Conservation (phyloP, 2,329 filamentous ascomycete genomes). For the Colletotrichum graminicola region DNA sequence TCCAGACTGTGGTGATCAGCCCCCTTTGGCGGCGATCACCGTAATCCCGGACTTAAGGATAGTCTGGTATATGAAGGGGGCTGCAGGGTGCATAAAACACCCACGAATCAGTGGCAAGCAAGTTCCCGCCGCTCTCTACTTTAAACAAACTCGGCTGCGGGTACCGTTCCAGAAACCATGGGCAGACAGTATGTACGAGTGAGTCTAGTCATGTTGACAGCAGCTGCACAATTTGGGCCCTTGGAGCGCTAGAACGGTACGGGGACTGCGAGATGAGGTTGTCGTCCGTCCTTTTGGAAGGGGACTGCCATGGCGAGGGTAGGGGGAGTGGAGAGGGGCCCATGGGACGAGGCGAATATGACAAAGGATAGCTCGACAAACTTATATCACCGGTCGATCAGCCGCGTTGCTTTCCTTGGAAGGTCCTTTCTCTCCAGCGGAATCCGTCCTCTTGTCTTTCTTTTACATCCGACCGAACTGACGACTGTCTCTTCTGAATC, state of each 20-base stretch:
- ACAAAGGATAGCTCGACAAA: not conserved
- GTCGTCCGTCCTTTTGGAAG: conserved; percentile 23
- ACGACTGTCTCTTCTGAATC: conserved; percentile 26
- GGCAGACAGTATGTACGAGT: conserved; percentile 14
- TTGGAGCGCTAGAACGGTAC: not conserved
- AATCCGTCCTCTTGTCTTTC: conserved; percentile 30
- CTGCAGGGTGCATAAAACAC: conserved; percentile 23
- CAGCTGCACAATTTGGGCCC: conserved; percentile 9
- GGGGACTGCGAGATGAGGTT: conserved; percentile 30
- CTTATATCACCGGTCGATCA: conserved; percentile 27
- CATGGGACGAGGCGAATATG: not conserved
- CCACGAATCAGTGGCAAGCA: conserved; percentile 35
- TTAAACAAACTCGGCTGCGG: conserved; percentile 27
- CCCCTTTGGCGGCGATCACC: conserved; percentile 29
- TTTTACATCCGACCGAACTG: conserved; percentile 24
- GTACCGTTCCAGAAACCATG: conserved; percentile 1
- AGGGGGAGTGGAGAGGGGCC: not conserved
- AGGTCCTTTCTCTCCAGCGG: conserved; percentile 22
- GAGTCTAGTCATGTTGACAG: conserved; percentile 11
- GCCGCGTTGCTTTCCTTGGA: conserved; percentile 10
- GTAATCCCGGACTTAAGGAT: conserved; percentile 17
- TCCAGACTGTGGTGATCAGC: not conserved
- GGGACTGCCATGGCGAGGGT: not conserved
- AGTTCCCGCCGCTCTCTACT: conserved; percentile 27
- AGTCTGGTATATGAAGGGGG: conserved; percentile 36